Base-by-base conservation (phyloP, 495 filamentous ascomycete species). In the Aspergillus saccharolyticus region DNA sequence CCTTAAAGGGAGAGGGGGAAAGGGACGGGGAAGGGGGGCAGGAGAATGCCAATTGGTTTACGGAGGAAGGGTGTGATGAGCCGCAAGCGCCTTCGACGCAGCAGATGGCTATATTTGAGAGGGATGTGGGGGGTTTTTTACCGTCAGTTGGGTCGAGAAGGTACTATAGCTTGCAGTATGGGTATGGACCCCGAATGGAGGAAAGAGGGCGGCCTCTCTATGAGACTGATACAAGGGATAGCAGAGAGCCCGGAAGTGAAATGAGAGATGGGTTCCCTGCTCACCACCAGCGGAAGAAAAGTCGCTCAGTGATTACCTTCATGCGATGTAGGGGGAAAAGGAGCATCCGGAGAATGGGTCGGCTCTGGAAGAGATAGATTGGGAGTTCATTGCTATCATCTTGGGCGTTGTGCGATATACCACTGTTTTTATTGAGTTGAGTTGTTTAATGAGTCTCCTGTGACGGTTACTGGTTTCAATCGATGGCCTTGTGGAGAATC, bases 321-420 rank as follows among this genome's bases (percentile, higher is more conserved):
- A 44, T 63, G 58, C 51, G 53, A 4, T 17, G 44, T 17, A 58
- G 48, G 7, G 51, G 62, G 8, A 44, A 46, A 22, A 59, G 42
- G 18, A 62, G 46, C 16, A 14, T 63, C 18, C 53, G 55, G 9
- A 50, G 22, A 42, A 45, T 60, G 16, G 60, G 55, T 28, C 51
- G 19, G 42, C 7, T 57, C 0, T 50, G 61, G 14, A 60, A 43
- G 46, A 63, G 55, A 47, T 59, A 51, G 55, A 54, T 33, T 33
- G 19, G 18, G 7, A n/a, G 18, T 33, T 28, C 18, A n/a, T 2
- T 0, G 9, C 25, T 28, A 28, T 24, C 15, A 28, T 20, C 15
- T 12, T 47, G 33, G 39, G 42, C 28, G 57, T 16, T 39, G 53
- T 28, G 24, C 9, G 17, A 19, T 30, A 47, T 58, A 22, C 25